phyloP scores from a whole-genome alignment of 2,329 filamentous ascomycete species.

The Colletotrichum kahawae region DNA sequence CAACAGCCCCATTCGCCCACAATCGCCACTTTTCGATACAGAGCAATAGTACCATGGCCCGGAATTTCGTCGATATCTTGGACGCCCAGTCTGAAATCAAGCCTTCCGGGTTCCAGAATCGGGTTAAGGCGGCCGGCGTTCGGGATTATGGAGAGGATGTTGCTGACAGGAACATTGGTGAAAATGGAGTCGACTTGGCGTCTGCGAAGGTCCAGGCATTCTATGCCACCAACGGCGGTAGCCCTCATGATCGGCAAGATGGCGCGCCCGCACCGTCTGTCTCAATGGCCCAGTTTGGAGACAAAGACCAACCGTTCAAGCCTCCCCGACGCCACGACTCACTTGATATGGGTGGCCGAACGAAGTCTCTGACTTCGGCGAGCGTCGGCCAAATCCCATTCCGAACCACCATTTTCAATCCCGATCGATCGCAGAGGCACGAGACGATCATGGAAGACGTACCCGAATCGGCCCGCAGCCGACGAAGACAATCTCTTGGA shows the following conservation, averaged over 20 bases:
- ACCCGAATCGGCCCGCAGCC: background rate
- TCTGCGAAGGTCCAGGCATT: constrained; percentile 39
- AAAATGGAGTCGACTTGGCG: constrained; percentile 37
- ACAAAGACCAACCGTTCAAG: constrained; percentile 20
- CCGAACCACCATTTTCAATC: constrained; percentile 8
- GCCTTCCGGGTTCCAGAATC: constrained; percentile 51
- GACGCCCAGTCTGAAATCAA: constrained; percentile 61
- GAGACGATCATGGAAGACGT: constrained; percentile 12
- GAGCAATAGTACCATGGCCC: constrained; percentile 29
- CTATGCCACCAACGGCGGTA: constrained; percentile 29
- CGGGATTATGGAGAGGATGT: constrained; percentile 69
- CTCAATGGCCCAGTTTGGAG: constrained; percentile 9
- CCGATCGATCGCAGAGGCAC: background rate
- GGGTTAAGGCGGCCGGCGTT: constrained; percentile 54
- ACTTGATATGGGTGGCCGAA: constrained; percentile 6
- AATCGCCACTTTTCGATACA: constrained; percentile 36
- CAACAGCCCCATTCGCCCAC: constrained; percentile 28
- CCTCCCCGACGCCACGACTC: background rate
- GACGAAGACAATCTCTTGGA: constrained; percentile 17
- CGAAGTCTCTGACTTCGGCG: constrained; percentile 24
- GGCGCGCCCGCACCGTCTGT: constrained; percentile 20
- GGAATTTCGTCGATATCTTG: constrained; percentile 56
- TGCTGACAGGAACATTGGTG: constrained; percentile 62
- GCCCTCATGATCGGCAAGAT: constrained; percentile 14
- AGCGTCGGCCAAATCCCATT: constrained; percentile 12